phyloP scores from a whole-genome alignment of 257 asterid species.

The Henckelia pumila region DNA sequence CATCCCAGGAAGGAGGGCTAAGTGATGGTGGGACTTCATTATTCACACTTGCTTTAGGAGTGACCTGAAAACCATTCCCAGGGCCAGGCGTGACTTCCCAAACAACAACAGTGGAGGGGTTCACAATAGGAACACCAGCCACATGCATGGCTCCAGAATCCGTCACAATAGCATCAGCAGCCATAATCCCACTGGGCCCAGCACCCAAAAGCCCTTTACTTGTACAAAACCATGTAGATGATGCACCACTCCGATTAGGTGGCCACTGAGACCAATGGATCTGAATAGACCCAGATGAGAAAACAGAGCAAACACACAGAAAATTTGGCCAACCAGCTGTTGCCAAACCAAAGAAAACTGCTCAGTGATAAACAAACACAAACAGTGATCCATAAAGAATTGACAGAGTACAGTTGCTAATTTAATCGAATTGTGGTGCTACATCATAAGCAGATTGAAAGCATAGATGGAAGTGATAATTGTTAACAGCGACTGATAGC shows the following conservation, averaged over 20 bases:
- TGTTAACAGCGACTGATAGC: not conserved
- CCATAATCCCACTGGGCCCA: constrained; percentile 99
- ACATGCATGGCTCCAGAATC: constrained; percentile 99
- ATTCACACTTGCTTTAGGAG: constrained; percentile 66
- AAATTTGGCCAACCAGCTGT: constrained; percentile 99
- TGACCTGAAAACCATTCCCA: constrained; percentile 92
- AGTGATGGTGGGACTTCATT: constrained; percentile 79
- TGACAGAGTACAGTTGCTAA: not conserved
- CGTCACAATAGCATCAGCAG: constrained; percentile 97
- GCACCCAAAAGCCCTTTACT: constrained; percentile 99
- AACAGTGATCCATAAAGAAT: constrained; percentile 12
- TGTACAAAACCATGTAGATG: constrained; percentile 93
- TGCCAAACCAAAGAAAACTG: constrained; percentile 28
- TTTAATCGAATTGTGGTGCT: not conserved
- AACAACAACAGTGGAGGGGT: constrained; percentile 97
- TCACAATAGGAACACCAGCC: constrained; percentile 97
- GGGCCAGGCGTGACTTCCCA: constrained; percentile 99
- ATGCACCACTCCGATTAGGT: constrained; percentile 59
- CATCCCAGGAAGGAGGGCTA: constrained; percentile 96
- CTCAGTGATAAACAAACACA: constrained; percentile 14
- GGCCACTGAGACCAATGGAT: constrained; percentile 99
- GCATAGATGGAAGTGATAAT: not conserved
- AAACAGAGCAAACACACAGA: constrained; percentile 96
- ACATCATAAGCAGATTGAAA: not conserved
- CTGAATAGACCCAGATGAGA: constrained; percentile 97